Conservation (phyloP, 345 rosid genomes). For the Salix viminalis region DNA sequence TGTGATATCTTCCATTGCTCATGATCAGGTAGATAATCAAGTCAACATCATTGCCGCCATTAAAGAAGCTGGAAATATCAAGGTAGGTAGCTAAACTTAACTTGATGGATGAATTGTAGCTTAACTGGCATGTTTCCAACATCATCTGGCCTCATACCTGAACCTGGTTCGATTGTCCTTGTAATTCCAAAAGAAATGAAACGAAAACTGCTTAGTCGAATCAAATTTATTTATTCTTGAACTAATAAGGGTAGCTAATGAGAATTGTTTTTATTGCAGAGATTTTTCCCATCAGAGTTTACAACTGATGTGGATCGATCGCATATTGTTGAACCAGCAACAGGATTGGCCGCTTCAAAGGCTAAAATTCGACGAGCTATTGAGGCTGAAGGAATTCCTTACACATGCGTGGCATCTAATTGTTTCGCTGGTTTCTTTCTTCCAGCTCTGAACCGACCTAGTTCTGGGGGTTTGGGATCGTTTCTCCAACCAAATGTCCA, state of each 20-base stretch:
- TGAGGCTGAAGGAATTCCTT: constrained; percentile 56
- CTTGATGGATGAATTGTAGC: too few relatives aligned
- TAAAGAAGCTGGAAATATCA: constrained; percentile 77
- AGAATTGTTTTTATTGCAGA: constrained; percentile 19
- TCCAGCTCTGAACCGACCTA: constrained; percentile 16
- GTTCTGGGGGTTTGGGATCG: too few relatives aligned
- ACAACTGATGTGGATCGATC: constrained; percentile 51
- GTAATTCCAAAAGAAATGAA: too few relatives aligned
- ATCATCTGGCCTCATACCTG: too few relatives aligned
- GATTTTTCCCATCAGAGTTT: constrained; percentile 70
- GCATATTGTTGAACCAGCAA: constrained; percentile 54
- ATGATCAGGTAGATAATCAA: constrained; percentile 53
- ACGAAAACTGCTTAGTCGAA: too few relatives aligned
- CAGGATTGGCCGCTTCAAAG: constrained; percentile 34
- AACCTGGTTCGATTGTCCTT: too few relatives aligned
- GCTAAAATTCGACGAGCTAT: constrained; percentile 42
- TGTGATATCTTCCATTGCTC: constrained; percentile 68
- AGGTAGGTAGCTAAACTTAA: constrained; percentile 34
- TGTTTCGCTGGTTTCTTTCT: constrained; percentile 49
- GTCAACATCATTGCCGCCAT: constrained; percentile 73
- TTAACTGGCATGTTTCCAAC: too few relatives aligned
- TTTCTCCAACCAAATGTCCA: too few relatives aligned
- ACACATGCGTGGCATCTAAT: constrained; percentile 44
- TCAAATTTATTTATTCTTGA: too few relatives aligned
- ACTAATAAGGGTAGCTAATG: too few relatives aligned